These are phyloP conservation scores for Cladosporium sp. DNA, from an alignment of 2,329 filamentous ascomycete species.

Conservation along the genomic window DNA sequence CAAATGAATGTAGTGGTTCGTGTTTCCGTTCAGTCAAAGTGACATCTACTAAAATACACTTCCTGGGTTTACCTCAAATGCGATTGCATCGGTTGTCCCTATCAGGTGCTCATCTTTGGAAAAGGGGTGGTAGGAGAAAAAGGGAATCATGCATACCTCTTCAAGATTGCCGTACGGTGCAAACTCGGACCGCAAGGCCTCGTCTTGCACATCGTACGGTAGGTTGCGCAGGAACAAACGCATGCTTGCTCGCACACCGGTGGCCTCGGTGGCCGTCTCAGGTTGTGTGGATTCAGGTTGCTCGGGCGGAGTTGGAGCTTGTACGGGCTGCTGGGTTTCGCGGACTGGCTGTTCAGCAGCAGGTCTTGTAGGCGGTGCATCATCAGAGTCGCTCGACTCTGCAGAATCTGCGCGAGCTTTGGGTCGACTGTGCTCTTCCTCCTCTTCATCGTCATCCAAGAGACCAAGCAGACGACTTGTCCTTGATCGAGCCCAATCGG, in stretches of 20 bases:
- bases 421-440: slow-evolving; percentile 12
- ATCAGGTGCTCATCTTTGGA: slow-evolving; percentile 95
- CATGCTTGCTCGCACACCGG: slow-evolving; percentile 62
- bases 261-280: neutral
- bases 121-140: slow-evolving; percentile 20
- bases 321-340: neutral
- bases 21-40: slow-evolving; percentile 59
- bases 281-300: neutral
- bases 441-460: slow-evolving; percentile 64
- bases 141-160: slow-evolving; percentile 65
- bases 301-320: neutral
- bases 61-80: slow-evolving; percentile 84
- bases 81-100: slow-evolving; percentile 98
- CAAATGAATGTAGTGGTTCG: slow-evolving; percentile 16
- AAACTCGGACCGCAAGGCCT: slow-evolving; percentile 71
- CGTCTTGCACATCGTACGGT: slow-evolving; percentile 71
- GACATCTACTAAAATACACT: slow-evolving; percentile 99
- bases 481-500: slow-evolving; percentile 85
- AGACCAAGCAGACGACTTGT: slow-evolving; percentile 84
- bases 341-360: neutral
- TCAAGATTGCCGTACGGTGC: slow-evolving; percentile 67
- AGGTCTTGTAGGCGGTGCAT: neutral
- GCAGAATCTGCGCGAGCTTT: slow-evolving; percentile 9
- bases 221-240: slow-evolving; percentile 88
- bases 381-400: slow-evolving; percentile 1